These are phyloP conservation scores for Xylaria acuta DNA, from an alignment of 495 filamentous ascomycete genomes.

Conservation along the genomic window DNA sequence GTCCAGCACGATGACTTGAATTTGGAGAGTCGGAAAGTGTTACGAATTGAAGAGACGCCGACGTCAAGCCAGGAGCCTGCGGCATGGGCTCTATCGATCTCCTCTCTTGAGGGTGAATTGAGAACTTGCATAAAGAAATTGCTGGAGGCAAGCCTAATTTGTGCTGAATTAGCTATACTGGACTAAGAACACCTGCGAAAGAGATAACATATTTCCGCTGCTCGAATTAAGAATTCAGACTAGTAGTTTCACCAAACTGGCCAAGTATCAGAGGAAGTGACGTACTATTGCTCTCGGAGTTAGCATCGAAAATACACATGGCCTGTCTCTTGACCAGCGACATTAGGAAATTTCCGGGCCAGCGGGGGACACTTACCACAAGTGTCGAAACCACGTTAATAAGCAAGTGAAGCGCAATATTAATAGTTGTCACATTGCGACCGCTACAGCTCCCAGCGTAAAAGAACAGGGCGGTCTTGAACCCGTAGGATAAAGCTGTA, in stretches of 20 bases:
- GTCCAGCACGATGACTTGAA: slow-evolving; percentile 37
- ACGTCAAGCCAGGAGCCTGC: slow-evolving; percentile 47
- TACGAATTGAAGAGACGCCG: slow-evolving; percentile 49
- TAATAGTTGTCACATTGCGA: slow-evolving; percentile 25
- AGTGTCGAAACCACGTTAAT: slow-evolving; percentile 36
- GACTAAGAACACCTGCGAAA: neutral
- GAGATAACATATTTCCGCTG: too few relatives aligned
- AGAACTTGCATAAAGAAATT: too few relatives aligned
- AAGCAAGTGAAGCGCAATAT: slow-evolving; percentile 31
- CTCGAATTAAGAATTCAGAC: too few relatives aligned
- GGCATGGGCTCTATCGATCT: slow-evolving; percentile 48
- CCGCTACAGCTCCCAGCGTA: slow-evolving; percentile 29
- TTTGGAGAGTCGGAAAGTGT: slow-evolving; percentile 37
- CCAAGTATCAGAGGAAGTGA: neutral
- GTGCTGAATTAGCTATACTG: slow-evolving; percentile 14
- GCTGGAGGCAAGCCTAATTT: slow-evolving; percentile 43
- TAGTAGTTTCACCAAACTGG: neutral
- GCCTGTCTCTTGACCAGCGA: too few relatives aligned
- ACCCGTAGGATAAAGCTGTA: slow-evolving; percentile 18
- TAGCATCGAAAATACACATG: neutral
- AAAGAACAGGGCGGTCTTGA: slow-evolving; percentile 29
- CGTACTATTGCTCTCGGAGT: neutral
- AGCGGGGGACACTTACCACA: slow-evolving; percentile 28
- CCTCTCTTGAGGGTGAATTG: slow-evolving; percentile 46
- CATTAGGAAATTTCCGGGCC: neutral